A percentile compares a stretch with the other conserved stretches of the same genome.
Evolutionary conservation across 345 rosid genomes (phyloP).

Genomic region (Brassica juncea): DNA sequence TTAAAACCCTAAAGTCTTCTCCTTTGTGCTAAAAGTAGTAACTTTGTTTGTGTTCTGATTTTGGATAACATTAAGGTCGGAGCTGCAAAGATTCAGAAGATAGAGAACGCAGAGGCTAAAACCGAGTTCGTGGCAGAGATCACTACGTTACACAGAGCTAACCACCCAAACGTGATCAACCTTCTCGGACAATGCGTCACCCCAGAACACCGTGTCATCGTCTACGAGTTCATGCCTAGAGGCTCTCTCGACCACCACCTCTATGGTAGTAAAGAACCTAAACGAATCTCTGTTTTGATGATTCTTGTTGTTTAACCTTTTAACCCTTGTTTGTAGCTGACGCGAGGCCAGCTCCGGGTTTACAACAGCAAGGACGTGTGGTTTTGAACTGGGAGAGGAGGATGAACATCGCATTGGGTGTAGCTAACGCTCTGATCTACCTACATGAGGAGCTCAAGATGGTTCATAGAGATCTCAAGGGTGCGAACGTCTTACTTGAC

Average conservation of each 20-base stretch:
- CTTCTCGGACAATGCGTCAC: conserved; percentile 54
- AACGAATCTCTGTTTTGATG: not conserved
- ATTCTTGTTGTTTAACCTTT: not conserved
- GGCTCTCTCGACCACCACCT: conserved; percentile 68
- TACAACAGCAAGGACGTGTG: not conserved
- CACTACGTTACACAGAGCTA: conserved; percentile 53
- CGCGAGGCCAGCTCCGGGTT: not conserved
- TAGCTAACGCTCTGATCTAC: conserved; percentile 65
- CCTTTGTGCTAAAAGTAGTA: not conserved
- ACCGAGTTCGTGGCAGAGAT: conserved; percentile 71
- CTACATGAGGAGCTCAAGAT: conserved; percentile 56
- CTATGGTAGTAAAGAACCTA: conserved; percentile 43
- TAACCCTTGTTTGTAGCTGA: not conserved
- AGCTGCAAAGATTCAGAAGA: conserved; percentile 75
- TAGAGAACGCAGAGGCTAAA: conserved; percentile 49
- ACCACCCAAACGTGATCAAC: conserved; percentile 70
- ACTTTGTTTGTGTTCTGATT: not conserved
- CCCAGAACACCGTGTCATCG: conserved; percentile 55
- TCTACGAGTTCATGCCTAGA: conserved; percentile 74
- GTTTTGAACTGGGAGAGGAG: conserved; percentile 63
- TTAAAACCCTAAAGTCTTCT: not conserved
- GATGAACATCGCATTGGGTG: conserved; percentile 74
- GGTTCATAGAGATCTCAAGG: conserved; percentile 70
- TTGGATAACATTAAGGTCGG: conserved; percentile 48
- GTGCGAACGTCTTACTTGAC: conserved; percentile 65